Conservation (phyloP, 257 asterid genomes). For the Jasminum sambac region DNA sequence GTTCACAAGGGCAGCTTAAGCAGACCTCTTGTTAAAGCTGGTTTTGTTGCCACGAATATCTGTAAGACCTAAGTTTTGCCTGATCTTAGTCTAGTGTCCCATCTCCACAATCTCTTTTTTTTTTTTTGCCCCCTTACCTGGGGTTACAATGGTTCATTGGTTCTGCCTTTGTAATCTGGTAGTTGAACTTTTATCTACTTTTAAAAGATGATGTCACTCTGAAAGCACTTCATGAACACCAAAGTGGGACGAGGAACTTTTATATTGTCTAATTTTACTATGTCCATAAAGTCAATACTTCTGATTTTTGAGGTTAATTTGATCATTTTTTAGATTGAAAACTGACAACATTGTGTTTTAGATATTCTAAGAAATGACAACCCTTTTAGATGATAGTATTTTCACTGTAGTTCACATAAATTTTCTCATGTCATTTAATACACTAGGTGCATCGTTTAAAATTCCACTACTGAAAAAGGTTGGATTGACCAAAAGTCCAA, state of each 20-base stretch:
- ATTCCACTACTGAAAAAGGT: neutral
- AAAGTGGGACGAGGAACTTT: neutral
- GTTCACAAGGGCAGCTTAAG: constrained; percentile 88
- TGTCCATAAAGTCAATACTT: neutral
- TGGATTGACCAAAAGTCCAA: neutral
- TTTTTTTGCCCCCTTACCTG: too few species aligned
- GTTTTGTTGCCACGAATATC: constrained; percentile 99
- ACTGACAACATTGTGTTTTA: neutral
- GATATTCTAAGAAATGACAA: neutral
- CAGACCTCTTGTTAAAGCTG: constrained; percentile 80
- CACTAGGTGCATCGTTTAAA: neutral
- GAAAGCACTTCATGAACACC: neutral
- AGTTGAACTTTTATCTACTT: neutral
- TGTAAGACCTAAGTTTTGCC: constrained; percentile 41
- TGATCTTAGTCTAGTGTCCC: constrained; percentile 10
- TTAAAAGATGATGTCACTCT: neutral
- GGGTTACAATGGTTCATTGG: neutral
- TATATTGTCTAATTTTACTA: neutral
- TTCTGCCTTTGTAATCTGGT: neutral
- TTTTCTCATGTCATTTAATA: neutral
- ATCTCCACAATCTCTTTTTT: constrained; percentile 2
- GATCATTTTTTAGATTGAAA: constrained; percentile 8
- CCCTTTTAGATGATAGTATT: neutral
- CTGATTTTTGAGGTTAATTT: constrained; percentile 1
- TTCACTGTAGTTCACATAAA: neutral